phyloP scores from a whole-genome alignment of 139 green algal genomes.

The Picochlorum sp. region DNA sequence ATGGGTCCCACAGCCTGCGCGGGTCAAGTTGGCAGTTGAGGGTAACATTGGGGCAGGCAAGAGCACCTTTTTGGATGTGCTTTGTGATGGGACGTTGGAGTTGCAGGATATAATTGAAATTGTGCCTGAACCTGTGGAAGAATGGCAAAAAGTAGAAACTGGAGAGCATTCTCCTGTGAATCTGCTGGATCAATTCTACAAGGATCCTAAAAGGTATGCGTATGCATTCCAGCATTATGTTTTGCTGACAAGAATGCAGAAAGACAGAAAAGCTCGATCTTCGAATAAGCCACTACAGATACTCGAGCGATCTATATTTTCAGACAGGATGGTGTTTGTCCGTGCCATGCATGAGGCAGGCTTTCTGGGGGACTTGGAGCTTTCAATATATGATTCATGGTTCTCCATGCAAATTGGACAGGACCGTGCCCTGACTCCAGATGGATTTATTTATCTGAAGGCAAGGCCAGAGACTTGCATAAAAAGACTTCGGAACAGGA shows the following conservation, averaged over 20 bases:
- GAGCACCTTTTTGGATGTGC: slow-evolving; percentile 78
- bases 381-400: slow-evolving; percentile 80
- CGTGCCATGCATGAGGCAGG: slow-evolving; percentile 67
- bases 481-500: slow-evolving; percentile 47
- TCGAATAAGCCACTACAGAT: slow-evolving; percentile 52
- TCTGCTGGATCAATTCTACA: slow-evolving; percentile 89
- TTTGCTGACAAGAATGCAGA: slow-evolving; percentile 78
- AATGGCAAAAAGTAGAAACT: slow-evolving; percentile 75
- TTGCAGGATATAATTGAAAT: slow-evolving; percentile 58
- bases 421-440: slow-evolving; percentile 54
- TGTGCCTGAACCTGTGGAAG: slow-evolving; percentile 85
- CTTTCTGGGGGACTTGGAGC: slow-evolving; percentile 79
- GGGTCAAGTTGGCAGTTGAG: slow-evolving; percentile 88
- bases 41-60: slow-evolving; percentile 97
- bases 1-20: slow-evolving; percentile 3
- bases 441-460: slow-evolving; percentile 93
- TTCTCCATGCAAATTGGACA: slow-evolving; percentile 43
- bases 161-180: slow-evolving; percentile 48
- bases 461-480: slow-evolving; percentile 67
- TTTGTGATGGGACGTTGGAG: slow-evolving; percentile 19
- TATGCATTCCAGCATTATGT: slow-evolving; percentile 99
- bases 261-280: slow-evolving; percentile 49
- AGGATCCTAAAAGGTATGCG: slow-evolving; percentile 70
- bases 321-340: slow-evolving; percentile 97
- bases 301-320: slow-evolving; percentile 93